A percentile compares a stretch with the other conserved stretches of the same genome.
Evolutionary conservation across 257 asterid genomes (phyloP).

Genomic region (Scutellaria galericulata): DNA sequence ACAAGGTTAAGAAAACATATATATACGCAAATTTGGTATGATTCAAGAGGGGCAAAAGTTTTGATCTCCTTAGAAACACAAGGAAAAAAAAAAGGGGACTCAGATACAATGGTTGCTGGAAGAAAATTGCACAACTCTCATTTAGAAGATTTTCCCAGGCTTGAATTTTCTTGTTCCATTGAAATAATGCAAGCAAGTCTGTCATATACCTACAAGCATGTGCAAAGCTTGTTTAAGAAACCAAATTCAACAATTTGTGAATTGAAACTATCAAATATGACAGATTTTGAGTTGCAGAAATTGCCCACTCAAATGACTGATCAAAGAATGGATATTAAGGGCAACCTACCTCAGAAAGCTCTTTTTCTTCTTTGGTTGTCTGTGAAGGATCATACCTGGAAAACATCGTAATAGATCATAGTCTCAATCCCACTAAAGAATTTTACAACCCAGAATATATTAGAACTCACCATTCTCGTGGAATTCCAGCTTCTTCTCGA

Average conservation of each 20-base stretch:
- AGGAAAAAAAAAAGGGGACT: neutral
- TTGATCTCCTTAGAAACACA: neutral
- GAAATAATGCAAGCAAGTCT: constrained; percentile 76
- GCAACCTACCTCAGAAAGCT: constrained; percentile 62
- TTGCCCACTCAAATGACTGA: too few species aligned
- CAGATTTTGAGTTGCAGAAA: too few species aligned
- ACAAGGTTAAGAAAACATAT: neutral
- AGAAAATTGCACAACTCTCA: constrained; percentile 12
- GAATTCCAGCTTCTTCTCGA: constrained; percentile 87
- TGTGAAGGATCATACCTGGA: constrained; percentile 78
- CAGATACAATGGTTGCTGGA: neutral
- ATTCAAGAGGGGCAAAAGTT: neutral
- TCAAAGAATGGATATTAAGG: neutral
- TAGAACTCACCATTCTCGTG: constrained; percentile 70
- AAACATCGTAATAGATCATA: constrained; percentile 10
- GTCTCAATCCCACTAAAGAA: neutral
- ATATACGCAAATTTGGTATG: neutral
- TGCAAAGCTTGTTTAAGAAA: neutral
- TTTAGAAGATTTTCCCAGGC: constrained; percentile 42
- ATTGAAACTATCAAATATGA: too few species aligned
- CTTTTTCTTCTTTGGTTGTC: constrained; percentile 40
- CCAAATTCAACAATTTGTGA: too few species aligned
- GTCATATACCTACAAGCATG: constrained; percentile 63
- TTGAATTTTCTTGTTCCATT: constrained; percentile 80
- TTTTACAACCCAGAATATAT: neutral